phyloP scores from a whole-genome alignment of 306 rosid genomes.

The Cucumis cinereus region DNA sequence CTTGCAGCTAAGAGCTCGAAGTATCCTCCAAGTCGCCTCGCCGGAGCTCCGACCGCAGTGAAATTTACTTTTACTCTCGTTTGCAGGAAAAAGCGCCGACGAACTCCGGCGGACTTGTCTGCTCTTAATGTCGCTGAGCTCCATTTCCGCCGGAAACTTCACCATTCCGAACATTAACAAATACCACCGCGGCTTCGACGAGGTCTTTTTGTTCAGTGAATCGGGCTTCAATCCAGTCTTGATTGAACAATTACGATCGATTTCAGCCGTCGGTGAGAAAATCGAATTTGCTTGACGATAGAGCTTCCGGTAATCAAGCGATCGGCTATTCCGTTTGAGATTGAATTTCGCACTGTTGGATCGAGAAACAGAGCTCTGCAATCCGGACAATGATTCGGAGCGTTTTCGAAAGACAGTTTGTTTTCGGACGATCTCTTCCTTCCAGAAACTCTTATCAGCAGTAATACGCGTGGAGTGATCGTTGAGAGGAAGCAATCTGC shows the following conservation, averaged over 20 bases:
- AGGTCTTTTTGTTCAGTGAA: conserved; percentile 13
- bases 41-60: conserved; percentile 34
- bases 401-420: conserved; percentile 14
- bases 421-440: not conserved
- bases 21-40: conserved; percentile 61
- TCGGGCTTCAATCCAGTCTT: conserved; percentile 21
- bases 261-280: conserved; percentile 16
- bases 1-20: conserved; percentile 72
- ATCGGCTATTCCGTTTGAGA: conserved; percentile 38
- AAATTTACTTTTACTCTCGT: conserved; percentile 14
- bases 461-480: not conserved
- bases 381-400: conserved; percentile 35
- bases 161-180: conserved; percentile 52
- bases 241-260: conserved; percentile 23
- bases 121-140: conserved; percentile 56
- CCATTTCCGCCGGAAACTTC: conserved; percentile 72
- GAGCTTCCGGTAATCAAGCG: conserved; percentile 36
- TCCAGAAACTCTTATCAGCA: not conserved
- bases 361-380: conserved; percentile 26
- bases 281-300: conserved; percentile 16
- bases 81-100: conserved; percentile 17
- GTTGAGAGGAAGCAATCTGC: conserved; percentile 35
- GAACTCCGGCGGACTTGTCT: conserved; percentile 51
- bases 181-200: conserved; percentile 51
- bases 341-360: conserved; percentile 26